Conservation (phyloP, 208 protist genomes). For the Herpetomonas samuelpessoai region DNA sequence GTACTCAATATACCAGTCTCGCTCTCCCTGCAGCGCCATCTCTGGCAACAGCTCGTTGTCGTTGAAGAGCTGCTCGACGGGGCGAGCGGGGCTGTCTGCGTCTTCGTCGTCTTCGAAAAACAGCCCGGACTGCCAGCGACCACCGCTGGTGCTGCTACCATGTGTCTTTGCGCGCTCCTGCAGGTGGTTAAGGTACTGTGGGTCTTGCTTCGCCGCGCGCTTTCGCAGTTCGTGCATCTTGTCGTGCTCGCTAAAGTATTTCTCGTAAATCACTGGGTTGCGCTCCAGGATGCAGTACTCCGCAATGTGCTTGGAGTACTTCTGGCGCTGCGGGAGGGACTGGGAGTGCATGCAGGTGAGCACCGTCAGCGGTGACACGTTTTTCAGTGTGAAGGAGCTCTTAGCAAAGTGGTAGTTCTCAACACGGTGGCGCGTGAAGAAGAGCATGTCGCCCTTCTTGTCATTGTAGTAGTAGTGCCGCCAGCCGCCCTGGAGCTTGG, state of each 20-base stretch:
- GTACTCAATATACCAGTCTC: not conserved
- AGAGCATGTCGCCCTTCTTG: conserved; percentile 1
- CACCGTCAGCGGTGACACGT: not conserved
- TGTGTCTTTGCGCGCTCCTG: not conserved
- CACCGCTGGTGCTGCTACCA: not conserved
- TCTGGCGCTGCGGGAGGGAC: not conserved
- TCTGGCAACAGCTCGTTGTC: not conserved
- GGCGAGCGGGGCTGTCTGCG: not conserved
- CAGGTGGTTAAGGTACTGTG: not conserved
- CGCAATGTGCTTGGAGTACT: not conserved
- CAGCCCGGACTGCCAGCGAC: no score
- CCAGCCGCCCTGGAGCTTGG: not conserved
- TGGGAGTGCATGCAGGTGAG: not conserved
- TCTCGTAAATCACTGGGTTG: not conserved
- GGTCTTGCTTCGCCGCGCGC: not conserved
- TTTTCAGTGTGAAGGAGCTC: not conserved
- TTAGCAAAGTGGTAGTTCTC: not conserved
- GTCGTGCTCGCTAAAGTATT: not conserved
- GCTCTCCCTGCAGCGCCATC: not conserved
- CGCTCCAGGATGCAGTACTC: not conserved
- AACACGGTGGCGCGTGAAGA: not conserved
- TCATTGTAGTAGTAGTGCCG: not conserved
- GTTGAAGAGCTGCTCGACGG: not conserved
- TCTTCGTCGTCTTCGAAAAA: not conserved
- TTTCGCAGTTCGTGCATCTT: not conserved